Conservation (phyloP, 805 yeast genomes). For the Candida tammaniensis region DNA sequence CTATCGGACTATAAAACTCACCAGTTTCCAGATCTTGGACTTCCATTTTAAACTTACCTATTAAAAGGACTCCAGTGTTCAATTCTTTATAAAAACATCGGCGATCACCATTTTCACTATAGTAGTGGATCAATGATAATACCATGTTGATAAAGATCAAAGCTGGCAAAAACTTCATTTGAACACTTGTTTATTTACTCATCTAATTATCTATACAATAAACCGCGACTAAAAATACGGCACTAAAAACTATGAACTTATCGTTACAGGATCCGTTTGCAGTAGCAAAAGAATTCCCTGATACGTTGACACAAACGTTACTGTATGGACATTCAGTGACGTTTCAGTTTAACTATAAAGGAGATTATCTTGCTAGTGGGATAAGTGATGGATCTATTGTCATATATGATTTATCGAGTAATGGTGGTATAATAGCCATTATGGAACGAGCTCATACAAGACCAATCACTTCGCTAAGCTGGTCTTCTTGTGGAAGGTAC, state of each 20-base stretch:
- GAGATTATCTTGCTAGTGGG: conserved; percentile 87
- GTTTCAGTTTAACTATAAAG: conserved; percentile 65
- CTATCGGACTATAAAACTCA: conserved; percentile 27
- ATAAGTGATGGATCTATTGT: conserved; percentile 69
- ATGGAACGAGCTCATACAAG: conserved; percentile 62
- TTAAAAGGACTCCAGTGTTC: conserved; percentile 45
- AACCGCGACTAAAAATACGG: no score
- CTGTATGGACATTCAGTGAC: conserved; percentile 65
- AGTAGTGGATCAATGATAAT: conserved; percentile 45
- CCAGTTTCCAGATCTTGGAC: conserved; percentile 35
- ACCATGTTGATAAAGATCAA: no score
- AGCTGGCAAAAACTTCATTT: no score
- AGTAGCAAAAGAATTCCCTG: conserved; percentile 90
- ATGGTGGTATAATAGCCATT: conserved; percentile 53
- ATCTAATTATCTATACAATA: no score
- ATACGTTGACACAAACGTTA: conserved; percentile 68
- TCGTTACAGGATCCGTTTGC: conserved; percentile 86
- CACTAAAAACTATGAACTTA: conserved; percentile 68
- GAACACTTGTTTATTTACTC: no score
- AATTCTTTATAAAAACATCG: conserved; percentile 59
- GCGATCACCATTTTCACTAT: conserved; percentile 48
- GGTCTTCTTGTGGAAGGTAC: conserved; percentile 74
- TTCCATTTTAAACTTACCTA: conserved; percentile 50
- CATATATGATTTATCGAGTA: conserved; percentile 71
- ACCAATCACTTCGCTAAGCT: conserved; percentile 67